phyloP scores from a whole-genome alignment of 169 alveolate species.

The Cryptosporidium meleagridis region DNA sequence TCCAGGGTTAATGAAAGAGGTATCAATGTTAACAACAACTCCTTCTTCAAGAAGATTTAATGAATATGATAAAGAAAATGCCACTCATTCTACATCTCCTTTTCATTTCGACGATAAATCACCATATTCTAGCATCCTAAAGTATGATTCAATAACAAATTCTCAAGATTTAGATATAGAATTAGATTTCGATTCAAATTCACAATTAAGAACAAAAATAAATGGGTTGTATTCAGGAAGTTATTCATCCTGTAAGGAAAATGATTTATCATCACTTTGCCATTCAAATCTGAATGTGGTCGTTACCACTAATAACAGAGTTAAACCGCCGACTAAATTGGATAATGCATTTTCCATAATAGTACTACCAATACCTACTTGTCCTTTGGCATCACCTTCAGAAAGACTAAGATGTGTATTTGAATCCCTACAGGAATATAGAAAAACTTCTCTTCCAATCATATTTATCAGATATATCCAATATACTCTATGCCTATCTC shows the following conservation, averaged over 20 bases:
- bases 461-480: constrained; percentile 58
- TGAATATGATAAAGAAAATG: constrained; percentile 8
- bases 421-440: constrained; percentile 69
- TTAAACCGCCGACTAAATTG: constrained; percentile 29
- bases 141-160: constrained; percentile 37
- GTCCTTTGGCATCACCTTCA: constrained; percentile 66
- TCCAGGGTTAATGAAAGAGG: background rate
- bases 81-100: constrained; percentile 5
- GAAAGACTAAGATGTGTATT: constrained; percentile 70
- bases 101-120: constrained; percentile 62
- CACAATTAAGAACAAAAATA: background rate
- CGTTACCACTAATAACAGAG: constrained; percentile 67
- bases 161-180: constrained; percentile 35
- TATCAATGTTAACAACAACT: background rate
- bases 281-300: constrained; percentile 70
- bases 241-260: background rate
- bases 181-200: background rate
- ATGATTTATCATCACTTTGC: constrained; percentile 19
- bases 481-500: constrained; percentile 43
- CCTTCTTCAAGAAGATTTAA: constrained; percentile 2
- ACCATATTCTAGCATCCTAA: constrained; percentile 56
- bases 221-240: background rate
- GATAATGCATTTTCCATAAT: constrained; percentile 68
- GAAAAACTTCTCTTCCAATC: constrained; percentile 64
- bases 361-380: constrained; percentile 67